Conservation (phyloP, 2,329 filamentous ascomycete species). For the Mycosphaerella sp. region DNA sequence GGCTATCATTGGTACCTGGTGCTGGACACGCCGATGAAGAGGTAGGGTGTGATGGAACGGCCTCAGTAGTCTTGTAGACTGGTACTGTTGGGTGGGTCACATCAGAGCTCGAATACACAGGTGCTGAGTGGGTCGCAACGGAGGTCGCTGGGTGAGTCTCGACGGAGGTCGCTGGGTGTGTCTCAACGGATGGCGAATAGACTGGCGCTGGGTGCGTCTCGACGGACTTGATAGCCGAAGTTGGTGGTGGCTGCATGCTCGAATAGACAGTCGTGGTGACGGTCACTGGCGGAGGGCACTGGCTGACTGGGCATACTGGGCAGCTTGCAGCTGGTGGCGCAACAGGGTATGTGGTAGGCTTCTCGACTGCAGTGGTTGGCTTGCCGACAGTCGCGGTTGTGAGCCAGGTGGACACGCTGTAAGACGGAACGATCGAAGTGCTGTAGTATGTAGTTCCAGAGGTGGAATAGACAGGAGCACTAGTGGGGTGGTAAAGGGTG, state of each 20-base stretch:
- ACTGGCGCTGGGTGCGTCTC: neutral
- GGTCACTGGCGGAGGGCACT: neutral
- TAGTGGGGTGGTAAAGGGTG: neutral
- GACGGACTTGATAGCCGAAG: neutral
- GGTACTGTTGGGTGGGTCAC: neutral
- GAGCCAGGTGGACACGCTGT: neutral
- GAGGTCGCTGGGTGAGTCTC: neutral
- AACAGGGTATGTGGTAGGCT: neutral
- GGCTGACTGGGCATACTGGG: neutral
- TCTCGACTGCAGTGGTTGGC: neutral
- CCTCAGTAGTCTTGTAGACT: neutral
- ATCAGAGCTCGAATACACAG: neutral
- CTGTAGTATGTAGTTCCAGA: neutral
- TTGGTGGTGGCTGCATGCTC: neutral
- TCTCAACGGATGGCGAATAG: neutral
- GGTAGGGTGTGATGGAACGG: neutral
- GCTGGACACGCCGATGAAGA: slow-evolving; percentile 3
- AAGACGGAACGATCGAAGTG: neutral
- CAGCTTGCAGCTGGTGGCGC: neutral
- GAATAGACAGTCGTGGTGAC: neutral
- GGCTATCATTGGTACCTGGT: neutral
- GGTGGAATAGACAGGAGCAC: neutral
- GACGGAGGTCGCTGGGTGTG: neutral
- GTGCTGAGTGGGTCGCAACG: neutral
- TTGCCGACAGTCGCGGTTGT: neutral